A percentile compares a stretch with the other conserved stretches of the same genome.
Evolutionary conservation across 345 rosid genomes (phyloP).

Genomic region (Corchorus capsularis): DNA sequence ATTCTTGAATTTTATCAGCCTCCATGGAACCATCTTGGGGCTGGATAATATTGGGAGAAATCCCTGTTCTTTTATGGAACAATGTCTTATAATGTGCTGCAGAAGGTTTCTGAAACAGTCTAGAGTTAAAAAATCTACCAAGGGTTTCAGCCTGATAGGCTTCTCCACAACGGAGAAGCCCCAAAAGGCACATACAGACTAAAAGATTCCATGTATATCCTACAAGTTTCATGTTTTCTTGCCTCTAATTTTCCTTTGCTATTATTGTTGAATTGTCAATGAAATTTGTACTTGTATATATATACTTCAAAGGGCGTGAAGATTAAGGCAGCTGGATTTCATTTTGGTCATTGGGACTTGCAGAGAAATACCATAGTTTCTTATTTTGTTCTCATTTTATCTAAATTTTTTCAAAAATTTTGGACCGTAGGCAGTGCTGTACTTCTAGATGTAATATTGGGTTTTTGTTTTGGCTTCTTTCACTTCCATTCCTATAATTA

Average conservation of each 20-base stretch:
- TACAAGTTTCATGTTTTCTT: slow-evolving; percentile 6
- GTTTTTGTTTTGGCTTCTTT: no score
- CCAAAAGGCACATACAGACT: slow-evolving; percentile 20
- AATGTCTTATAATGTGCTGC: not conserved
- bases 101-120: not conserved
- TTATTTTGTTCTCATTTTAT: not conserved
- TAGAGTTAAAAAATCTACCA: slow-evolving; percentile 9
- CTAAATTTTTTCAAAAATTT: not conserved
- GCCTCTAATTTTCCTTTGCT: no score
- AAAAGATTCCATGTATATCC: not conserved
- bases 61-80: not conserved
- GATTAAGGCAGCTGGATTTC: not conserved
- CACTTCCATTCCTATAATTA: no score
- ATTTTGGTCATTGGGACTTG: not conserved
- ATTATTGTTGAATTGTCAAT: not conserved
- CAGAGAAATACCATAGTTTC: not conserved
- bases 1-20: slow-evolving; percentile 17
- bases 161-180: not conserved
- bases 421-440: no score
- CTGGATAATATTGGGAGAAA: not conserved
- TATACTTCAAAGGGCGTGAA: not conserved
- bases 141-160: slow-evolving; percentile 21
- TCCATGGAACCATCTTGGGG: slow-evolving; percentile 24
- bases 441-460: no score
- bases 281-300: not conserved